Evolutionary conservation across 2,329 filamentous ascomycete genomes (phyloP).

Genomic region (Phialophora tarda): DNA sequence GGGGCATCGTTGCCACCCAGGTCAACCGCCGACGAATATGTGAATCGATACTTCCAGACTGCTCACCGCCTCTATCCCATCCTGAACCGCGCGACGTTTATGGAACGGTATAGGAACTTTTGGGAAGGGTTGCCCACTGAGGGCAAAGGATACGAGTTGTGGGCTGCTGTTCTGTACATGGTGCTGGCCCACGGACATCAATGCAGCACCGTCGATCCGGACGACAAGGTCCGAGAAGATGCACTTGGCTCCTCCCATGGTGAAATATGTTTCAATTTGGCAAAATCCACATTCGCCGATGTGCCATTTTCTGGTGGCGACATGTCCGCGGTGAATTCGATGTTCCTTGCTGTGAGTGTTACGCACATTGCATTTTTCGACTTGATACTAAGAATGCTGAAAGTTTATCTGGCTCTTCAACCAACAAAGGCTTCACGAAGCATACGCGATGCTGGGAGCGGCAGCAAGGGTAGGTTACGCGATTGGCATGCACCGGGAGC

Average conservation of each 20-base stretch:
- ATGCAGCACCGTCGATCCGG: slow-evolving; percentile 24
- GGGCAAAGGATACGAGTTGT: slow-evolving; percentile 23
- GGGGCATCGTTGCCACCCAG: slow-evolving; percentile 15
- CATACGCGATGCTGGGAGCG: slow-evolving; percentile 25
- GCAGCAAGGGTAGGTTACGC: slow-evolving; percentile 25
- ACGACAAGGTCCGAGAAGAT: slow-evolving; percentile 8
- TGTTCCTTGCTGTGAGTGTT: slow-evolving; percentile 11
- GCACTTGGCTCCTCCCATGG: slow-evolving; percentile 16
- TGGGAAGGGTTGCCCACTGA: slow-evolving; percentile 23
- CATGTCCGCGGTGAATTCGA: slow-evolving; percentile 25
- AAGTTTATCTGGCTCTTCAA: slow-evolving; percentile 28
- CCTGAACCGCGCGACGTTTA: slow-evolving; percentile 8
- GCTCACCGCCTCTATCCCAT: slow-evolving; percentile 26
- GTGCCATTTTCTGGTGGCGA: slow-evolving; percentile 29
- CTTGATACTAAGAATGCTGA: slow-evolving; percentile 16
- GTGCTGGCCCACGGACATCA: slow-evolving; percentile 28
- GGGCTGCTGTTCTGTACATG: slow-evolving; percentile 30
- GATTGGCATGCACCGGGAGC: slow-evolving; percentile 26
- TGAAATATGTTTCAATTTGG: slow-evolving; percentile 25
- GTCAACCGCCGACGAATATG: slow-evolving; percentile 19
- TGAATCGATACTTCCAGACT: slow-evolving; percentile 23
- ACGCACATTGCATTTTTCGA: too few relatives aligned
- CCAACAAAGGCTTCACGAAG: slow-evolving; percentile 27
- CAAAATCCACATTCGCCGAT: slow-evolving; percentile 18
- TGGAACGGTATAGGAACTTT: slow-evolving; percentile 14